Conservation (phyloP, 208 protist genomes). For the Giardia duodenalis region DNA sequence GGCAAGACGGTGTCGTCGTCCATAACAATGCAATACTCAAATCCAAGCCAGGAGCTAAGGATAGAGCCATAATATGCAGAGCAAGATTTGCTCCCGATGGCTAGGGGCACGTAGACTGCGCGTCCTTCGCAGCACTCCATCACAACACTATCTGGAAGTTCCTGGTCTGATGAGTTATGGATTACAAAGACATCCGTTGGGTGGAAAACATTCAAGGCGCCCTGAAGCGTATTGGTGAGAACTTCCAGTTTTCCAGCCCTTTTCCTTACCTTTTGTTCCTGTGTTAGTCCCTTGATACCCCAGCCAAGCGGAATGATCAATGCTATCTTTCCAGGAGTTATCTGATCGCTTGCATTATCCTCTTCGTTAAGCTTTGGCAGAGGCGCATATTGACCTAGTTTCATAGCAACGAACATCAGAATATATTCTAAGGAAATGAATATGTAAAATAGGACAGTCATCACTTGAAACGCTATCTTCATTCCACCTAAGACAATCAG, state of each 20-base stretch:
- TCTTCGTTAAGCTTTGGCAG: not conserved
- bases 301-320: slow-evolving; percentile 24
- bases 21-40: slow-evolving; percentile 34
- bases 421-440: slow-evolving; percentile 28
- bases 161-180: slow-evolving; percentile 21
- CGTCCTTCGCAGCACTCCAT: not conserved
- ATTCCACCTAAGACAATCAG: not conserved
- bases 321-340: not conserved
- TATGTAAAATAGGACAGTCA: slow-evolving; percentile 14
- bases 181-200: slow-evolving; percentile 24
- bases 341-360: not conserved
- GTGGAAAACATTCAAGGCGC: slow-evolving; percentile 18
- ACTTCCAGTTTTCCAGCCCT: not conserved
- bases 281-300: not conserved
- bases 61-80: slow-evolving; percentile 26
- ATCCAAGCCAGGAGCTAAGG: not conserved
- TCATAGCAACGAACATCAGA: slow-evolving; percentile 26
- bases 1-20: slow-evolving; percentile 31
- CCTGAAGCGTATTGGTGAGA: not conserved
- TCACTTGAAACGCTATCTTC: not conserved
- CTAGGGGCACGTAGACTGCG: slow-evolving; percentile 6
- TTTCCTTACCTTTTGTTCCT: not conserved
- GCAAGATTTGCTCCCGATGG: slow-evolving; percentile 23
- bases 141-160: slow-evolving; percentile 26
- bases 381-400: slow-evolving; percentile 10